Percentiles rank a stretch among this genome's conserved stretches.
These are phyloP conservation scores for Solanum chmielewskii DNA, from an alignment of 257 asterid species.

Conservation along the genomic window DNA sequence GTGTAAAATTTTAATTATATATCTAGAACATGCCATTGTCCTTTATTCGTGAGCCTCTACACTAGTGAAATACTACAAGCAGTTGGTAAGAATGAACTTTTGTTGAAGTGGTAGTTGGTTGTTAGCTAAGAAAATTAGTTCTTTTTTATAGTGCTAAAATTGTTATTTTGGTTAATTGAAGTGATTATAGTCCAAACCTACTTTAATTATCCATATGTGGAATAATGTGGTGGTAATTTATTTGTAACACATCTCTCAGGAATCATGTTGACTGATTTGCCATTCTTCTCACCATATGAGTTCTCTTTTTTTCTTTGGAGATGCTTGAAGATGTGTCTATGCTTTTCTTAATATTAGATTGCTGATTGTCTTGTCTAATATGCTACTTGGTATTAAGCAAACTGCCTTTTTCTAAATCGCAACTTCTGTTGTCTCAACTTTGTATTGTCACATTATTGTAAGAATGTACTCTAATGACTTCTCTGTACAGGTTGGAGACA, in stretches of 20 bases:
- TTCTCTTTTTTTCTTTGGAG: not conserved
- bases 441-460: not conserved
- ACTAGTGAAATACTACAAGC: not conserved
- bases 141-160: not conserved
- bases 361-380: not conserved
- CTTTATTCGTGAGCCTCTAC: not conserved
- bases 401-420: not conserved
- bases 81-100: not conserved
- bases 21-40: not conserved
- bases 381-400: not conserved
- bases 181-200: not conserved
- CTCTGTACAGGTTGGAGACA: constrained; percentile 53
- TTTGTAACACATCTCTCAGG: not conserved
- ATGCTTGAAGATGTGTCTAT: not conserved
- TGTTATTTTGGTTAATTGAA: not conserved
- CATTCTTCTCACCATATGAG: not conserved
- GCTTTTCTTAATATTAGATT: not conserved
- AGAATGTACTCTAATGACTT: not conserved
- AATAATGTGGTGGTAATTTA: not conserved
- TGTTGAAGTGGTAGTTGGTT: not conserved
- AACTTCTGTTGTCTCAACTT: not conserved
- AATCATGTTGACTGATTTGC: not conserved
- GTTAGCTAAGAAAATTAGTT: not conserved
- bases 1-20: not conserved
- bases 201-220: not conserved